These are phyloP conservation scores for Microsporum canis DNA, from an alignment of 2,329 filamentous ascomycete genomes.

Conservation along the genomic window DNA sequence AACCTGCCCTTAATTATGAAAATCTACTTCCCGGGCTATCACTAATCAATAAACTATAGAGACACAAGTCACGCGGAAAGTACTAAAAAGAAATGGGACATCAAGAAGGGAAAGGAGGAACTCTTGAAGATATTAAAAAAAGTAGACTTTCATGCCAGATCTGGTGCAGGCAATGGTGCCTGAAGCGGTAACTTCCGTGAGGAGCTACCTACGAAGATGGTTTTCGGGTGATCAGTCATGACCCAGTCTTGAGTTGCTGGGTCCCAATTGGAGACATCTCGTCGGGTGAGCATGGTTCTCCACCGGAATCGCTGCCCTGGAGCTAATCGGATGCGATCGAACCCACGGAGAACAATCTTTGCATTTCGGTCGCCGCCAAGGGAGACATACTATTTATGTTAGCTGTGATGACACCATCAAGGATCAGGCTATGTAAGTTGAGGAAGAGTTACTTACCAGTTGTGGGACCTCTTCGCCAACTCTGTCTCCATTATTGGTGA, in stretches of 20 bases:
- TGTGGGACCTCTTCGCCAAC: slow-evolving; percentile 44
- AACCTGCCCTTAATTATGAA: not conserved
- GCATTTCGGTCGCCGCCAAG: slow-evolving; percentile 68
- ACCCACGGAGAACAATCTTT: slow-evolving; percentile 58
- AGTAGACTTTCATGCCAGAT: not conserved
- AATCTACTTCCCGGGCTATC: not conserved
- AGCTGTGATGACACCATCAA: not conserved
- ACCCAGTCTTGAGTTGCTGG: slow-evolving; percentile 72
- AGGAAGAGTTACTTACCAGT: slow-evolving; percentile 24
- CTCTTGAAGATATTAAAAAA: not conserved
- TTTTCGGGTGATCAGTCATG: slow-evolving; percentile 46
- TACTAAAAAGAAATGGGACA: not conserved
- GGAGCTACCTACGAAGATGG: slow-evolving; percentile 48
- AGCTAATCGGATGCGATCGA: slow-evolving; percentile 63
- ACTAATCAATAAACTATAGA: not conserved
- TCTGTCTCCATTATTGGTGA: slow-evolving; percentile 42
- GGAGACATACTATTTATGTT: slow-evolving; percentile 48
- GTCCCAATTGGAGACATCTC: slow-evolving; percentile 86
- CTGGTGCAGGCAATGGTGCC: slow-evolving; percentile 23
- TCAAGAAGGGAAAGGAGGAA: not conserved
- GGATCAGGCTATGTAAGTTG: slow-evolving; percentile 6
- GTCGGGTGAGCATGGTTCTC: slow-evolving; percentile 56
- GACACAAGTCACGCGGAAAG: not conserved
- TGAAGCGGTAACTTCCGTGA: slow-evolving; percentile 46
- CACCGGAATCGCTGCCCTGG: slow-evolving; percentile 59